These are phyloP conservation scores for Agastache rugosa DNA, from an alignment of 257 asterid genomes.

Conservation along the genomic window DNA sequence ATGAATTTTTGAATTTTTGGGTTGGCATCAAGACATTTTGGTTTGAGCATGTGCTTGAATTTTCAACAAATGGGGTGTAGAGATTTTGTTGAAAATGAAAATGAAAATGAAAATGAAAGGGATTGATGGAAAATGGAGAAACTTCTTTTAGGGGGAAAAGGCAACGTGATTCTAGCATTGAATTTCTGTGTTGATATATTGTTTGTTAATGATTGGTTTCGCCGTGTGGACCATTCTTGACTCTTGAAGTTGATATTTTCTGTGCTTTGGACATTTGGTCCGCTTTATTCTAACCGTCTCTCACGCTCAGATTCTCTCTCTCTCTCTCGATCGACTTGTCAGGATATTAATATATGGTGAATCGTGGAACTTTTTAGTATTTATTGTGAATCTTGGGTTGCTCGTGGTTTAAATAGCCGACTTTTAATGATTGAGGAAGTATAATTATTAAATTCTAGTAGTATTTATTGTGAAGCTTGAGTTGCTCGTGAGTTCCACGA, in stretches of 20 bases:
- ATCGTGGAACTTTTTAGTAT: background rate
- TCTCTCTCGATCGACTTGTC: background rate
- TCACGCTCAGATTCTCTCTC: constrained; percentile 33
- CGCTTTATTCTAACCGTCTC: constrained; percentile 32
- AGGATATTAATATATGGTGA: background rate
- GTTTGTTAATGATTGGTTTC: constrained; percentile 26
- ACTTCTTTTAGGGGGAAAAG: background rate
- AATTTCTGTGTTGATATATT: constrained; percentile 26
- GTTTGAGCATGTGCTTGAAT: constrained; percentile 28
- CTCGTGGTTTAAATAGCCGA: constrained; percentile 13
- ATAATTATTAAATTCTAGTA: background rate
- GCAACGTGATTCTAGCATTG: constrained; percentile 40
- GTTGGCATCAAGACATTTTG: constrained; percentile 38
- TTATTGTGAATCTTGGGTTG: background rate
- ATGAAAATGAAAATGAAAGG: constrained; percentile 1
- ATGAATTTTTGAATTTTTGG: background rate
- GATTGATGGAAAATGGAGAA: constrained; percentile 30
- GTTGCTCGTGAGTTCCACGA: background rate
- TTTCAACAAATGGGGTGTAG: constrained; percentile 21
- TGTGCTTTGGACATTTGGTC: constrained; percentile 19
- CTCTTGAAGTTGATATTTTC: constrained; percentile 30
- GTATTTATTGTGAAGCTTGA: constrained; percentile 16
- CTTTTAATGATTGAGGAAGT: background rate
- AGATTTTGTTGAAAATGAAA: constrained; percentile 26
- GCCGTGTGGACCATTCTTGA: constrained; percentile 56